phyloP scores from a whole-genome alignment of 192 early-diverging fungal genomes.

The Coemansia sp. region DNA sequence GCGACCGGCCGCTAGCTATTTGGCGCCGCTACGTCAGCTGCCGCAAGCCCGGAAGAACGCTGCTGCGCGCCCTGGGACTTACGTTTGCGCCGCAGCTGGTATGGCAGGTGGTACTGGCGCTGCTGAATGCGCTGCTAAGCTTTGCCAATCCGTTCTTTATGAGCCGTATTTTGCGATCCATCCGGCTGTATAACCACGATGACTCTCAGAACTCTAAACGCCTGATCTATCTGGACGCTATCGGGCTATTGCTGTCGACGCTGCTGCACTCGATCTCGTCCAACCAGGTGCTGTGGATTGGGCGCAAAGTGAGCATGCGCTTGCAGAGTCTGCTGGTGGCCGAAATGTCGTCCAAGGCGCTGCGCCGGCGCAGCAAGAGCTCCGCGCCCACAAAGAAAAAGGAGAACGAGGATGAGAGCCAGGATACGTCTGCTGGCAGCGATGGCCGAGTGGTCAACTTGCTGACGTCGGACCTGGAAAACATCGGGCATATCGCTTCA shows the following conservation, averaged over 20 bases:
- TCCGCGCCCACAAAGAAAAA: slow-evolving; percentile 18
- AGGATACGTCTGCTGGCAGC: slow-evolving; percentile 40
- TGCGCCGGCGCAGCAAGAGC: slow-evolving; percentile 59
- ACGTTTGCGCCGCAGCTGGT: slow-evolving; percentile 52
- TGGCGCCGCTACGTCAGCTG: slow-evolving; percentile 32
- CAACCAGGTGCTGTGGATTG: slow-evolving; percentile 67
- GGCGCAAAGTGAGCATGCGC: slow-evolving; percentile 63
- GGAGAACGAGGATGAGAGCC: slow-evolving; percentile 25
- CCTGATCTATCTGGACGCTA: slow-evolving; percentile 54
- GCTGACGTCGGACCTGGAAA: slow-evolving; percentile 69
- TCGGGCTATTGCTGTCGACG: slow-evolving; percentile 60
- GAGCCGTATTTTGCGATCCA: slow-evolving; percentile 57
- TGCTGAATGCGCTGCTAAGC: slow-evolving; percentile 38
- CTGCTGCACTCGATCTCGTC: slow-evolving; percentile 50
- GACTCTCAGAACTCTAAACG: slow-evolving; percentile 2
- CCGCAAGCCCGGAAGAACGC: slow-evolving; percentile 13
- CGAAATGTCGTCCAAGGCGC: slow-evolving; percentile 67
- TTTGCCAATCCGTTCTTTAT: slow-evolving; percentile 62
- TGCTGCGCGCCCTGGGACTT: slow-evolving; percentile 34
- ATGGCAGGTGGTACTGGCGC: slow-evolving; percentile 44
- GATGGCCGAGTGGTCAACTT: slow-evolving; percentile 68
- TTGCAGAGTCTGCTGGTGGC: slow-evolving; percentile 61
- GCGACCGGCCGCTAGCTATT: slow-evolving; percentile 54
- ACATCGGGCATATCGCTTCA: slow-evolving; percentile 59
- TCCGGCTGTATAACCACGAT: slow-evolving; percentile 47